Evolutionary conservation across 1,284 basidiomycete species (phyloP).

Genomic region (Heterobasidion parviporum): DNA sequence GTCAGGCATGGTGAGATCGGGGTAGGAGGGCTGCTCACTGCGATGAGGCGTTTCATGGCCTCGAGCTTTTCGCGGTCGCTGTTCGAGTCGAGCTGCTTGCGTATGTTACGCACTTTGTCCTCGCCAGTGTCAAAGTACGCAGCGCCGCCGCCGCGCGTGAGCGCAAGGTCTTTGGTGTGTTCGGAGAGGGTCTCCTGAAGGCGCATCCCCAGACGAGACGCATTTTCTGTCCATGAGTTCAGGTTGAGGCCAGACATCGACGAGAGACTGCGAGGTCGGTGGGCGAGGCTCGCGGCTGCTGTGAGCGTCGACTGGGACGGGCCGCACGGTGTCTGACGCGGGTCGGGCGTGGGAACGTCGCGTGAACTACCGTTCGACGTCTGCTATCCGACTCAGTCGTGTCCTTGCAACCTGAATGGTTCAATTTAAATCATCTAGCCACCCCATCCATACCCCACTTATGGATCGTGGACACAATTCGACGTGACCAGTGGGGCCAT

Average conservation of each 20-base stretch:
- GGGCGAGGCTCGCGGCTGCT: no score
- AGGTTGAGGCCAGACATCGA: constrained; percentile 49
- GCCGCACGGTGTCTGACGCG: no score
- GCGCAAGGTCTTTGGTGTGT: constrained; percentile 62
- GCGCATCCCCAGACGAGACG: constrained; percentile 68
- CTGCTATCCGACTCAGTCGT: no score
- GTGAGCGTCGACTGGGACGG: no score
- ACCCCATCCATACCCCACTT: no score
- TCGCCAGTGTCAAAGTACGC: constrained; percentile 61
- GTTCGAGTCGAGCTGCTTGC: constrained; percentile 78
- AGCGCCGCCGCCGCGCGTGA: constrained; percentile 45
- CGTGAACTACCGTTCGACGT: no score
- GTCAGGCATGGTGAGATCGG: neutral
- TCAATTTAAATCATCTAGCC: no score
- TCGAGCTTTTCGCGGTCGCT: constrained; percentile 86
- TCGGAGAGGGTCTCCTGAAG: constrained; percentile 75
- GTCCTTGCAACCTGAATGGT: no score
- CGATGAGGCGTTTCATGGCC: constrained; percentile 89
- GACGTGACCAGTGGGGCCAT: no score
- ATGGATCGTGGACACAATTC: no score
- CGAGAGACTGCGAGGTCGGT: neutral
- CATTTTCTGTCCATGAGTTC: constrained; percentile 71
- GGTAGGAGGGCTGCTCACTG: constrained; percentile 42
- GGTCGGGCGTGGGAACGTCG: no score
- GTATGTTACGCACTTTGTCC: constrained; percentile 71